Conservation (phyloP, 176 grass and related monocot genomes). For the Phyllostachys edulis region DNA sequence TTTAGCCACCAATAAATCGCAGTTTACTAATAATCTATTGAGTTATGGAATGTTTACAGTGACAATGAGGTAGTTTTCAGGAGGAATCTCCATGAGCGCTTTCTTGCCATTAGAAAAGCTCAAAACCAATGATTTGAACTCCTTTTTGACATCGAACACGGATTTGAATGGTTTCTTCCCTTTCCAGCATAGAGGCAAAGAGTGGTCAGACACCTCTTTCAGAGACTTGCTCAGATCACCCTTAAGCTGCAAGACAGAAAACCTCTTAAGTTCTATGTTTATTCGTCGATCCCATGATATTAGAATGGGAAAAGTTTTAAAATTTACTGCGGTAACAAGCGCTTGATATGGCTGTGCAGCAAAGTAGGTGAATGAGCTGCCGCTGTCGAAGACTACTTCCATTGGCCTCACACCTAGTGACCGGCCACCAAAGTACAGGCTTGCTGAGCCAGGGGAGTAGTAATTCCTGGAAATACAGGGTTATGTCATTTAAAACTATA, state of each 20-base stretch:
- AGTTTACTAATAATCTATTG: neutral
- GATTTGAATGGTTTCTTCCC: slow-evolving; percentile 86
- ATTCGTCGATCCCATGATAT: neutral
- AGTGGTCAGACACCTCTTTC: slow-evolving; percentile 65
- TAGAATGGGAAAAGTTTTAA: neutral
- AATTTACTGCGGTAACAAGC: slow-evolving; percentile 68
- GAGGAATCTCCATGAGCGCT: slow-evolving; percentile 72
- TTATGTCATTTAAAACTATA: slow-evolving; percentile 4
- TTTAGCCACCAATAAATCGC: neutral
- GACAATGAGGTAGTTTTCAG: slow-evolving; percentile 94
- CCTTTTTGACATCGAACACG: slow-evolving; percentile 72
- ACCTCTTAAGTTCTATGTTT: slow-evolving; percentile 25
- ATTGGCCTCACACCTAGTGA: slow-evolving; percentile 61
- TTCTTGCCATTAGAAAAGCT: slow-evolving; percentile 71
- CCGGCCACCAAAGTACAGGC: slow-evolving; percentile 55
- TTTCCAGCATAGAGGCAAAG: slow-evolving; percentile 91
- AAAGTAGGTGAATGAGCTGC: slow-evolving; percentile 98
- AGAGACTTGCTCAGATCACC: slow-evolving; percentile 51
- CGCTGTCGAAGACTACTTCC: slow-evolving; percentile 82
- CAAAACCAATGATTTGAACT: slow-evolving; percentile 71
- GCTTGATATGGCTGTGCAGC: slow-evolving; percentile 68
- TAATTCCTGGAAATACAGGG: slow-evolving; percentile 62
- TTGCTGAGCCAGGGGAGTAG: slow-evolving; percentile 89
- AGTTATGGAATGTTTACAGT: slow-evolving; percentile 56
- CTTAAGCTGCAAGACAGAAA: slow-evolving; percentile 59